These are phyloP conservation scores for Letharia lupina DNA, from an alignment of 495 filamentous ascomycete species.

Conservation along the genomic window DNA sequence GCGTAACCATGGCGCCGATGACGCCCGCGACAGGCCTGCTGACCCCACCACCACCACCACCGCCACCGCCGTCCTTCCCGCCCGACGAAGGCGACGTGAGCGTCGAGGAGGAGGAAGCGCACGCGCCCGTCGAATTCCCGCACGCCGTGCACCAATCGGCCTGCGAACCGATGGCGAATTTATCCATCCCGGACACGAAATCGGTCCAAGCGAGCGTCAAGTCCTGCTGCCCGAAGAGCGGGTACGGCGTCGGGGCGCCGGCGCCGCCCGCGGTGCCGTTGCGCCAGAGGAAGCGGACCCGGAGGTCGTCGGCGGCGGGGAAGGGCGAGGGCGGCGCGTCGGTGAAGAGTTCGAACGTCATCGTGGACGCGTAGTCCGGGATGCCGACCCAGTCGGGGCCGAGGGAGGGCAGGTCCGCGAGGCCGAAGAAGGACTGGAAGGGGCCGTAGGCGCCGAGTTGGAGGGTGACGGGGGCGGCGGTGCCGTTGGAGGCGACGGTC, in stretches of 20 bases:
- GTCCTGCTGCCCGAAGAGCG: conserved; percentile 37
- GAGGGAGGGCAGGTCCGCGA: conserved; percentile 33
- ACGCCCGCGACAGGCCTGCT: conserved; percentile 44
- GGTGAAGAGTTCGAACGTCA: conserved; percentile 48
- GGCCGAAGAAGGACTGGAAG: conserved; percentile 47
- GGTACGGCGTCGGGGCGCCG: conserved; percentile 31
- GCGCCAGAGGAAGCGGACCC: conserved; percentile 47
- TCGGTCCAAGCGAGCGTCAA: conserved; percentile 36
- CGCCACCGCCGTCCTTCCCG: conserved; percentile 12
- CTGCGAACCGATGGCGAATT: conserved; percentile 35
- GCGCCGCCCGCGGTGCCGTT: conserved; percentile 39
- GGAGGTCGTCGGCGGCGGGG: conserved; percentile 32
- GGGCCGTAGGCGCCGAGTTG: conserved; percentile 44
- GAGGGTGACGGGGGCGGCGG: conserved; percentile 32
- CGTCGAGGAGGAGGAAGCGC: too few species aligned
- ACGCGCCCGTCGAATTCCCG: conserved; percentile 37
- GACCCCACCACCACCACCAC: conserved; percentile 26
- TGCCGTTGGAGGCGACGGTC: conserved; percentile 31
- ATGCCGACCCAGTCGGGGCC: conserved; percentile 40
- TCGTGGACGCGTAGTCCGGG: conserved; percentile 45
- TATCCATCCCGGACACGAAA: conserved; percentile 36
- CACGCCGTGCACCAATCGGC: conserved; percentile 41
- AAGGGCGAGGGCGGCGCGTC: conserved; percentile 29
- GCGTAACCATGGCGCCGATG: conserved; percentile 55
- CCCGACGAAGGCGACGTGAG: conserved; percentile 13